Evolutionary conservation across 2,329 filamentous ascomycete species (phyloP), one percentile per base, ranked within the genome.

Genomic region (Cryphonectria japonica): DNA sequence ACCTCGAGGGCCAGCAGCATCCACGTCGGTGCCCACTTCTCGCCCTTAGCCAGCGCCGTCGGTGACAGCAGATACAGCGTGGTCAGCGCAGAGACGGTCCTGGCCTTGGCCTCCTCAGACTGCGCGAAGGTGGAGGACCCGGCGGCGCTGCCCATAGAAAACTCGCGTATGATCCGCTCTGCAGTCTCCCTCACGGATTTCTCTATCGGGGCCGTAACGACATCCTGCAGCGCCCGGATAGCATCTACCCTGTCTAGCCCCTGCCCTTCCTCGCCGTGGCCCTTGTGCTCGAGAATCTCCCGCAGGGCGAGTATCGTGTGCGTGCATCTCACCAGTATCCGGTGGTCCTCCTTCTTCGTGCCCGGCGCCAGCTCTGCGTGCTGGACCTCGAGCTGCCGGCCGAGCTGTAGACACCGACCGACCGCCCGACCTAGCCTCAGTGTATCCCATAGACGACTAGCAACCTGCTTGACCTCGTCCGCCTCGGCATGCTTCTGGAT

Each of bases 301-400:
- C 92, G 87, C 57, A 98, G 81, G 16, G 89, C 91, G 8, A 98
- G 79, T 11, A 98, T 84, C 0, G 93, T 95, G 78, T 94, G 89
- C 0, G 93, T 90, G 66, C 93, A 96, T 60, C 93, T 87, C n/a
- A 97, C 89, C 77, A 98, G 87, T 0, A 93, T 92, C 60, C 90
- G 86, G 76, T 95, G 91, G 74, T 96, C 93, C 75, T 94, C 91
- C 73, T 88, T 89, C 70, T 83, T 86, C 3, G 73, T 74, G 72
- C 83, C 79, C 68, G 84, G 77, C 34, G 76, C 62, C 6, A 93
- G 83, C 79, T 97, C 94, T 0, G 88, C 84, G 77, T 97, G 87
- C 79, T 97, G 93, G n/a, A 92, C 87, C 79, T 98, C 94, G 14
- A 99, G 86, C 82, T 97, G 94, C 61, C 95, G 85, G 0, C 93